These are phyloP conservation scores for Candida neerlandica DNA, from an alignment of 1,139 yeast genomes.

Conservation along the genomic window DNA sequence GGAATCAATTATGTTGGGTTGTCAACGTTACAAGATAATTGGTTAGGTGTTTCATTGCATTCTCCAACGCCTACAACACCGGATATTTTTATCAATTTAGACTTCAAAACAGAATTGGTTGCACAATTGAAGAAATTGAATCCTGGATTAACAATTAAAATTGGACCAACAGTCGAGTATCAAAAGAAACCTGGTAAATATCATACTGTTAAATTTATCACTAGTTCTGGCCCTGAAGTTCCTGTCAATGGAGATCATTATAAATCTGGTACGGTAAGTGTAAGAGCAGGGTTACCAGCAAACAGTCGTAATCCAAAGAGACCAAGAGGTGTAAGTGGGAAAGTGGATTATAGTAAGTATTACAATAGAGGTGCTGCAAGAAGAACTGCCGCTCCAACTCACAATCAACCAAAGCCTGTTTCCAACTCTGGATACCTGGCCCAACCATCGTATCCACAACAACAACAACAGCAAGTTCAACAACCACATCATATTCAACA, in stretches of 20 bases:
- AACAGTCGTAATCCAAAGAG: constrained; percentile 68
- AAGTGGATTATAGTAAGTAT: constrained; percentile 49
- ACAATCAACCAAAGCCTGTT: constrained; percentile 10
- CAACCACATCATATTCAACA: constrained; percentile 18
- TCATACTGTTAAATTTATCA: constrained; percentile 70
- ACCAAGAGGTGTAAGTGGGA: constrained; percentile 52
- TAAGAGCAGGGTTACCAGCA: constrained; percentile 78
- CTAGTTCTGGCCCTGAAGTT: constrained; percentile 53
- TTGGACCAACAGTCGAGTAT: constrained; percentile 77
- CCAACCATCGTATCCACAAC: constrained; percentile 23
- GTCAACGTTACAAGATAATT: constrained; percentile 84
- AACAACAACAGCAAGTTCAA: constrained; percentile 19
- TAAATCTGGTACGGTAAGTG: constrained; percentile 87
- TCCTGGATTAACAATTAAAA: constrained; percentile 58
- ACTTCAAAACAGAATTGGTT: constrained; percentile 86
- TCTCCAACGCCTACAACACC: constrained; percentile 58
- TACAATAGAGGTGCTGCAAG: constrained; percentile 36
- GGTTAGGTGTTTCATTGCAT: constrained; percentile 77
- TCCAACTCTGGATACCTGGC: constrained; percentile 13
- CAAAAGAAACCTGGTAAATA: constrained; percentile 89
- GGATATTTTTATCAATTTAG: constrained; percentile 78
- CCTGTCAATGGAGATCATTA: constrained; percentile 72
- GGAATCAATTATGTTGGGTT: constrained; percentile 67
- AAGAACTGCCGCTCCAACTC: constrained; percentile 19
- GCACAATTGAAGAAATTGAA: constrained; percentile 72